These are phyloP conservation scores for Spencermartinsiella ligniputridi DNA, from an alignment of 1,139 yeast genomes.

Conservation along the genomic window DNA sequence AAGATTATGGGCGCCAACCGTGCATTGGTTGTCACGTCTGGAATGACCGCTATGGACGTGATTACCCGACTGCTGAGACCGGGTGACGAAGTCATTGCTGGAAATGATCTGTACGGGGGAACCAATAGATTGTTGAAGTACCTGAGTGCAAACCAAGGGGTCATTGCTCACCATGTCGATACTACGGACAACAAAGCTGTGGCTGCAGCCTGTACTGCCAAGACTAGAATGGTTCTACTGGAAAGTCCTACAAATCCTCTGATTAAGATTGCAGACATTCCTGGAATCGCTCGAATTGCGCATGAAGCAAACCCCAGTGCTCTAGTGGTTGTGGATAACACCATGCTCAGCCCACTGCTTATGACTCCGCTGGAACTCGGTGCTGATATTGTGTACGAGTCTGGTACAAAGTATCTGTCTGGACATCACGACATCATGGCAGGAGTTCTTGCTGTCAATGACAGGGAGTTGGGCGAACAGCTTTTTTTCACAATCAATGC, in stretches of 20 bases:
- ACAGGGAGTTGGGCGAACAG: slow-evolving; percentile 58
- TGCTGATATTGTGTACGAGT: slow-evolving; percentile 86
- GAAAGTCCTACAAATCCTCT: slow-evolving; percentile 93
- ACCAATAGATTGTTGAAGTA: slow-evolving; percentile 80
- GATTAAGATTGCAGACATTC: slow-evolving; percentile 79
- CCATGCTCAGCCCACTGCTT: slow-evolving; percentile 90
- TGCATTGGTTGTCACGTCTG: slow-evolving; percentile 79
- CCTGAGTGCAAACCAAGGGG: slow-evolving; percentile 60
- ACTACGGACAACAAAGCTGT: slow-evolving; percentile 68
- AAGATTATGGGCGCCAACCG: slow-evolving; percentile 70
- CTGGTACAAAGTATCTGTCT: slow-evolving; percentile 85
- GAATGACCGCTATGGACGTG: slow-evolving; percentile 90
- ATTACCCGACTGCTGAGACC: slow-evolving; percentile 67
- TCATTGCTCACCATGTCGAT: slow-evolving; percentile 72
- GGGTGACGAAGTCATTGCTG: slow-evolving; percentile 84
- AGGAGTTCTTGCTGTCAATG: slow-evolving; percentile 74
- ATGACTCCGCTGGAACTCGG: slow-evolving; percentile 83
- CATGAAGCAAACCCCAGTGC: slow-evolving; percentile 64
- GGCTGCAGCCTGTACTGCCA: slow-evolving; percentile 36
- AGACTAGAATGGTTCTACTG: slow-evolving; percentile 70
- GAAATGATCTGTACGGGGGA: slow-evolving; percentile 92
- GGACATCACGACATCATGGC: slow-evolving; percentile 98
- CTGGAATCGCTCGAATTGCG: slow-evolving; percentile 58
- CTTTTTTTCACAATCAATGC: slow-evolving; percentile 78
- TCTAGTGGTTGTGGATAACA: slow-evolving; percentile 83